Evolutionary conservation across 352 stramenopile genomes (phyloP).

Genomic region (Phytophthora melonis): DNA sequence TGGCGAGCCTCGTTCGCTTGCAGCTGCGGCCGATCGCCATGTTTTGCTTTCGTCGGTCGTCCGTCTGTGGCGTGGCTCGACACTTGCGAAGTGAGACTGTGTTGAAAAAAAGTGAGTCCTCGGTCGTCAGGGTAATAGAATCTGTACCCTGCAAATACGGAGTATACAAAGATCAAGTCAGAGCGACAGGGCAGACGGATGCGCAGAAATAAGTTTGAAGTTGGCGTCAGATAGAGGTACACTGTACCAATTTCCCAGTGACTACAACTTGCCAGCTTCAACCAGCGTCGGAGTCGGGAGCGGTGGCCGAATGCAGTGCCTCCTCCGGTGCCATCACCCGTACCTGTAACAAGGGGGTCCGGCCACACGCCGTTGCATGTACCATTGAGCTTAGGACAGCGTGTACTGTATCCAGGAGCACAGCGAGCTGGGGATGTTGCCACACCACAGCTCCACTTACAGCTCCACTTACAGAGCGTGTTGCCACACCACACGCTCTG

Average conservation of each 20-base stretch:
- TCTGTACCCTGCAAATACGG: background rate
- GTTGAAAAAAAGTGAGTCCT: background rate
- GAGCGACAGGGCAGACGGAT: background rate
- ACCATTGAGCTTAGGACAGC: no score
- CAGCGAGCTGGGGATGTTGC: no score
- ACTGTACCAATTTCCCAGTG: background rate
- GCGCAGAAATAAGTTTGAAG: background rate
- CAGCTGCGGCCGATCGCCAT: slow-evolving; percentile 28
- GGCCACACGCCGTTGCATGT: no score
- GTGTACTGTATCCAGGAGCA: no score
- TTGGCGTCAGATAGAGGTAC: background rate
- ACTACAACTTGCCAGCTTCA: background rate
- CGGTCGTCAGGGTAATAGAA: slow-evolving; percentile 16
- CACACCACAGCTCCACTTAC: no score
- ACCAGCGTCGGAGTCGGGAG: background rate
- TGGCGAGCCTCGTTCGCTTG: slow-evolving; percentile 20
- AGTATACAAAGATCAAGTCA: slow-evolving; percentile 4
- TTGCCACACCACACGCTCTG: rapidly evolving
- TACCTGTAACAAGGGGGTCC: no score
- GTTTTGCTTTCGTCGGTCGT: background rate
- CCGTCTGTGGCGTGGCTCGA: slow-evolving; percentile 1
- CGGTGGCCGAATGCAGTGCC: no score
- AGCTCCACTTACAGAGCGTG: no score
- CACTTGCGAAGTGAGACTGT: slow-evolving; percentile 25
- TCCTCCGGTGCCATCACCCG: no score